These are phyloP conservation scores for Vigna angularis DNA, from an alignment of 306 rosid species.

Conservation along the genomic window DNA sequence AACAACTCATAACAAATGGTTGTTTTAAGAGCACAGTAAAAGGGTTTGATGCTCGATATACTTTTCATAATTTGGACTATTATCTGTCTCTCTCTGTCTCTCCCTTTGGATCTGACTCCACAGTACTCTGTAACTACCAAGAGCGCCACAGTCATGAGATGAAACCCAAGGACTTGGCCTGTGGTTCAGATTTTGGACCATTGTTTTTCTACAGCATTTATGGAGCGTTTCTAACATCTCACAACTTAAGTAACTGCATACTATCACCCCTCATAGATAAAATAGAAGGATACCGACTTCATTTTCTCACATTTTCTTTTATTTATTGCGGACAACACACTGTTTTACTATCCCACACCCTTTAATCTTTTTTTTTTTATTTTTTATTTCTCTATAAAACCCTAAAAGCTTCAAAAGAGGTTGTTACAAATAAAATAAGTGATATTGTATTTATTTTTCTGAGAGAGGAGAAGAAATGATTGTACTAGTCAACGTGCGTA, in stretches of 20 bases:
- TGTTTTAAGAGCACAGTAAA: slow-evolving; percentile 50
- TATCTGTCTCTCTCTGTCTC: slow-evolving; percentile 37
- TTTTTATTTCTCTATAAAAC: not conserved
- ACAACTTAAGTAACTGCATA: slow-evolving; percentile 54
- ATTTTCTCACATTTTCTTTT: slow-evolving; percentile 53
- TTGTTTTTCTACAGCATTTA: slow-evolving; percentile 45
- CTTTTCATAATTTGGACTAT: slow-evolving; percentile 44
- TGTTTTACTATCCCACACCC: slow-evolving; percentile 44
- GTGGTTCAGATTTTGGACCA: slow-evolving; percentile 43
- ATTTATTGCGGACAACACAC: slow-evolving; percentile 50
- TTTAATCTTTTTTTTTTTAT: not conserved
- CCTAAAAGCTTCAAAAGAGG: not conserved
- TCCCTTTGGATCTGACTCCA: slow-evolving; percentile 42
- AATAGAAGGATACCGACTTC: slow-evolving; percentile 46
- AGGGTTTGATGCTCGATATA: slow-evolving; percentile 41
- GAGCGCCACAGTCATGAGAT: slow-evolving; percentile 37
- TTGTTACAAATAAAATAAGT: not conserved
- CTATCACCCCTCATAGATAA: slow-evolving; percentile 31
- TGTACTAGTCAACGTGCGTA: slow-evolving; percentile 75
- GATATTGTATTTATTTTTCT: not conserved
- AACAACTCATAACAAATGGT: slow-evolving; percentile 53
- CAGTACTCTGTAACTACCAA: slow-evolving; percentile 46
- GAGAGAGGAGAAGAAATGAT: slow-evolving; percentile 55
- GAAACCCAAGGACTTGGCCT: slow-evolving; percentile 42
- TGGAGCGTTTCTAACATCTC: slow-evolving; percentile 46